A percentile compares a stretch with the other conserved stretches of the same genome.
phyloP scores from a whole-genome alignment of 164 flowering plant genomes.

The Pachysandra terminalis region DNA sequence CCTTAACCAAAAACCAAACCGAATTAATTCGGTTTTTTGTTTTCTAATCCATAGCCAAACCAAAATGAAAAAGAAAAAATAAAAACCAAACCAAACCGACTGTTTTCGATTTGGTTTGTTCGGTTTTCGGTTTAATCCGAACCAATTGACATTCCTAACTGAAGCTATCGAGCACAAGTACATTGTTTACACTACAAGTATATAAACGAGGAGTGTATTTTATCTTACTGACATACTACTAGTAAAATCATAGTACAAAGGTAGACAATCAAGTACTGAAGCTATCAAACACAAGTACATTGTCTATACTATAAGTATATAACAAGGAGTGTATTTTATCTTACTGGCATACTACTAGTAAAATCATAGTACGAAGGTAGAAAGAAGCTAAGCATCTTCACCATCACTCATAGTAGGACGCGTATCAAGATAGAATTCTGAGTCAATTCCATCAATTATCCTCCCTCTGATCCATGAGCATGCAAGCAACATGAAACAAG shows the following conservation, averaged over 20 bases:
- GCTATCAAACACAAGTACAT: no score
- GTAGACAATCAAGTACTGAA: no score
- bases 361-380: neutral
- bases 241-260: neutral
- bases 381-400: conserved; percentile 41
- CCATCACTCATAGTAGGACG: conserved; percentile 44
- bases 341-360: neutral
- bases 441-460: conserved; percentile 53
- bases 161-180: no score
- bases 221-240: neutral
- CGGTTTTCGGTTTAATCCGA: no score
- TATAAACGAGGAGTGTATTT: neutral
- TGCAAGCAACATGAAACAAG: neutral
- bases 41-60: no score
- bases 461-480: conserved; percentile 38
- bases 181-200: neutral
- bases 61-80: no score
- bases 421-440: conserved; percentile 51
- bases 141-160: no score
- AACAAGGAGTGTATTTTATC: neutral
- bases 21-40: no score
- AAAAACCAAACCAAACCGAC: no score
- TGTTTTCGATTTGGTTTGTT: no score
- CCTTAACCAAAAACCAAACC: no score
- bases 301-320: neutral